Evolutionary conservation across 768 basidiomycete genomes (phyloP).

Genomic region (Tricholoma matsutake): DNA sequence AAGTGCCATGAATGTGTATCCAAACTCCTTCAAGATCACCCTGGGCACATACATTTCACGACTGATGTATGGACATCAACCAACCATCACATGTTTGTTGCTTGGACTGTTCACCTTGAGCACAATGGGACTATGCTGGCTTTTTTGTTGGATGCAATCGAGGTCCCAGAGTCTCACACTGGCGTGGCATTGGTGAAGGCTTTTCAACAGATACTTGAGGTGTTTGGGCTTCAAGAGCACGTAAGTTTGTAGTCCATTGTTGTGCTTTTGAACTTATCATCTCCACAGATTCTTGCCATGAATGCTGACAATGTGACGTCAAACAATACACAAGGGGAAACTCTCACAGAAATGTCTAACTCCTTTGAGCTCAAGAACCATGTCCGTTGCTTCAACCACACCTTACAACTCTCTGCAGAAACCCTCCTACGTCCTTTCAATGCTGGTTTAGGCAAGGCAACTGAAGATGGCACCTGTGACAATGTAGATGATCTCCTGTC

Average conservation of each 20-base stretch:
- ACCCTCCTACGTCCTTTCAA: constrained; percentile 25
- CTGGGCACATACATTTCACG: constrained; percentile 23
- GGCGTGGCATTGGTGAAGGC: constrained; percentile 17
- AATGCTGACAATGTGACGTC: constrained; percentile 14
- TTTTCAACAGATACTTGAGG: constrained; percentile 17
- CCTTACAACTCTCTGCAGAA: not conserved
- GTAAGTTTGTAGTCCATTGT: constrained; percentile 1
- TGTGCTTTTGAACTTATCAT: not conserved
- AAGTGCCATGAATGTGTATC: constrained; percentile 9
- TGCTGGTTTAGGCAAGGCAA: not conserved
- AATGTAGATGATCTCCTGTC: constrained; percentile 6
- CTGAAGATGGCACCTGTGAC: not conserved
- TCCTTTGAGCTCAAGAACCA: not conserved
- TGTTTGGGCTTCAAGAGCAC: too few species aligned
- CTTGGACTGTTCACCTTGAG: constrained; percentile 23
- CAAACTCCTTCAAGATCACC: constrained; percentile 12
- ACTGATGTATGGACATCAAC: constrained; percentile 34
- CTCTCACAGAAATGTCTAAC: not conserved
- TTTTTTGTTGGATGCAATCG: constrained; percentile 29
- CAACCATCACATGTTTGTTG: constrained; percentile 29
- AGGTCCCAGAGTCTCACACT: constrained; percentile 28
- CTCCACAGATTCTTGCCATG: constrained; percentile 13
- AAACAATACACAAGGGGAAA: not conserved
- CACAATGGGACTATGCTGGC: too few species aligned
- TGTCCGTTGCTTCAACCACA: not conserved